Base-by-base conservation (phyloP, 139 green algal genomes). In the Chlamydomonas eustigma region DNA sequence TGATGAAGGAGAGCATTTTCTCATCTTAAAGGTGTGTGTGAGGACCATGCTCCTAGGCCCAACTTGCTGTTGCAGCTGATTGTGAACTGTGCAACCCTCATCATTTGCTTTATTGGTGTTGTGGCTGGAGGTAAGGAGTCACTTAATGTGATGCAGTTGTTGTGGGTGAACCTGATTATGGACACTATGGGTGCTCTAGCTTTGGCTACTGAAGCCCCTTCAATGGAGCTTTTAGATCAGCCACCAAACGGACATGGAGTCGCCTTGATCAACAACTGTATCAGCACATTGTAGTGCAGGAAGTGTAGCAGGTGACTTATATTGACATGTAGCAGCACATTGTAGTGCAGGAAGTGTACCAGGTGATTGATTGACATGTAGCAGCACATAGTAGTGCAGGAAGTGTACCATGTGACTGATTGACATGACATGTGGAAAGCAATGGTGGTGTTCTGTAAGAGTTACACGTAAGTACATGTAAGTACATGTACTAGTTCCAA, bases 121-220 rank as follows among this genome's bases (percentile, higher is more conserved):
- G 75, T 97, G 36, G 80, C 85, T 35, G 90, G 88, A 37, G 89
- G 88, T 71, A 86, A 95, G 67, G 91, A 88, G 30, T 94, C 95
- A 0, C 90, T 99, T 37, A 97, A 93, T 65, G 93, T 97, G 64
- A 86, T 98, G 72, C 79, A 91, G 81, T 88, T 98, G 81, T 91
- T 97, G 74, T 99, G 95, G 96, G 92, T 97, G 37, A 98, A 99
- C 86, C 90, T 99, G 36, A 98, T 99, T 80, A 98, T 98, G 94
- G 96, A 99, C 87, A 95, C 94, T 6, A 84, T 96, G 66, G 84
- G 75, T 12, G 84, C 84, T 3, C 75, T 87, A 65, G 81, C 73
- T 0, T 75, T 88, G 31, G 83, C 93, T 31, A 98, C 94, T 1
- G 95, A 98, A 79, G 74, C 82, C 24, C 95, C 95, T 28, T 80